Evolutionary conservation across 2,329 filamentous ascomycete species (phyloP), one percentile per base, ranked within the genome.

Genomic region (Nigrospora sphaerica): DNA sequence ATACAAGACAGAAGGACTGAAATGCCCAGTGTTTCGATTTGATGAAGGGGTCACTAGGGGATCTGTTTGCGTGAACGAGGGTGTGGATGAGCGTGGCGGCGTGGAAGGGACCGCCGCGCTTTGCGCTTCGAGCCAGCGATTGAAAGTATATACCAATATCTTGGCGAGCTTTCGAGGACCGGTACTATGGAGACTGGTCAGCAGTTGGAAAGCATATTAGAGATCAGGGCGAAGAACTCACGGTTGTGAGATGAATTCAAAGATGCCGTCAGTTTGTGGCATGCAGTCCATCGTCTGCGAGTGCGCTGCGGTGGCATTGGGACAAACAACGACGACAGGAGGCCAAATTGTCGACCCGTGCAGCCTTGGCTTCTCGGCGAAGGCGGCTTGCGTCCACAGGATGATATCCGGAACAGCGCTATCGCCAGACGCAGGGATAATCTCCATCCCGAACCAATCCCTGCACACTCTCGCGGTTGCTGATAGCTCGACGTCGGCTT

Each of bases 281-380:
- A 18, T 11, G 18, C 14, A 37, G 35, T 37, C 18, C 35, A 18
- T 37, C 18, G 35, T n/a, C 35, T n/a, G 35, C 23, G 23, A 28
- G 23, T 47, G 23, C 23, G 35, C 35, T 37, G n/a, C 18, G n/a
- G 18, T 18, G 7, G 35, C 35, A 37, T 37, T 37, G 11, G 14
- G 35, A 37, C 35, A 37, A 18, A 37, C 35, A 4, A 37, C 35
- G 35, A 37, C 18, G n/a, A 37, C 35, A 18, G 35, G 35, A n/a
- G 14, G 35, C 18, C 11, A 18, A n/a, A 18, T 37, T 37, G 33
- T 17, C 47, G 37, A 54, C 54, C 50, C 18, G 35, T 37, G 7
- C 35, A 37, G 35, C 35, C 14, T 18, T 18, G 35, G n/a, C 11
- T 37, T 18, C n/a, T 37, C 35, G 35, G n/a, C 14, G 18, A 37